Evolutionary conservation across 1,139 yeast species (phyloP).

Genomic region (Pichia sp.): DNA sequence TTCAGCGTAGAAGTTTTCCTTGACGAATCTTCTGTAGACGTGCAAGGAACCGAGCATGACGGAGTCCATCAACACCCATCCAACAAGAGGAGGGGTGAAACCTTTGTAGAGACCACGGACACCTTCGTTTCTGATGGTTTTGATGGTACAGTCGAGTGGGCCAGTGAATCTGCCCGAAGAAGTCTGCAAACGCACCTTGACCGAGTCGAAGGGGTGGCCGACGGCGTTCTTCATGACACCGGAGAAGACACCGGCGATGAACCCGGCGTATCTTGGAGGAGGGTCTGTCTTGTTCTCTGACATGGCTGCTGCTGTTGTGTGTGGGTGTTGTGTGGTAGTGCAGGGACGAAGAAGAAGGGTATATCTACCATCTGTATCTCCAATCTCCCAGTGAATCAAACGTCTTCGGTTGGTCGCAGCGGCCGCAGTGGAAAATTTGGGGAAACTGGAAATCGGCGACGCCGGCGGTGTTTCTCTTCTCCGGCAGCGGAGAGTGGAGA

Average conservation of each 20-base stretch:
- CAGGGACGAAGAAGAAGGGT: no score
- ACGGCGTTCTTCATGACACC: slow-evolving; percentile 87
- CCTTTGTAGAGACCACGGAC: slow-evolving; percentile 79
- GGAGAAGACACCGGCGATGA: slow-evolving; percentile 83
- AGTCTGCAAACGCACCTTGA: slow-evolving; percentile 85
- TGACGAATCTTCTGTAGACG: slow-evolving; percentile 65
- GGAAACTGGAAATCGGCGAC: no score
- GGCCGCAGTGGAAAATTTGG: no score
- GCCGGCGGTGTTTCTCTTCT: no score
- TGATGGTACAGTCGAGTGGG: slow-evolving; percentile 75
- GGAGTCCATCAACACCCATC: slow-evolving; percentile 93
- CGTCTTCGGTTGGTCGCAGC: no score
- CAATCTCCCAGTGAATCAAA: no score
- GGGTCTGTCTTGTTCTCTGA: slow-evolving; percentile 14
- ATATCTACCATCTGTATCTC: no score
- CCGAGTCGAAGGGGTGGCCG: slow-evolving; percentile 93
- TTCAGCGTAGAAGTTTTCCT: slow-evolving; percentile 60
- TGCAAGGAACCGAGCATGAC: slow-evolving; percentile 87
- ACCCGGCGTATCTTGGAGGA: slow-evolving; percentile 67
- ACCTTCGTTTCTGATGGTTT: slow-evolving; percentile 76
- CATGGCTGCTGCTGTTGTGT: background rate
- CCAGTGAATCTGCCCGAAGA: slow-evolving; percentile 73
- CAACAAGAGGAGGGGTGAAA: slow-evolving; percentile 87
- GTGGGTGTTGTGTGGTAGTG: no score
- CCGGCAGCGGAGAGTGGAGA: no score